Evolutionary conservation across 148 eudicot genomes (phyloP), one percentile per base, ranked within the genome.

Genomic region (Cornus controversa): DNA sequence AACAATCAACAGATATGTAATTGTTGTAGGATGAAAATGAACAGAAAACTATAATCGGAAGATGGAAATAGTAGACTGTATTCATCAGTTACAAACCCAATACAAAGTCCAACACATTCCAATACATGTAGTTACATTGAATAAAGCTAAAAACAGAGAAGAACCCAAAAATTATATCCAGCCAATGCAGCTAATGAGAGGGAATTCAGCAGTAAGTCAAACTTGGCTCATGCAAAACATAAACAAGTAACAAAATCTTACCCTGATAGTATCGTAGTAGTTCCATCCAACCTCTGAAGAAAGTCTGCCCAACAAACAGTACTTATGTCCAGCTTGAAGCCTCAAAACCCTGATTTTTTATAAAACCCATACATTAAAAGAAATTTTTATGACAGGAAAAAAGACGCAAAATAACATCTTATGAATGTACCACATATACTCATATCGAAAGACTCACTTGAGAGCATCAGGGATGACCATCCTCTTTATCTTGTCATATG

Each of bases 401-500:
- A 65, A 2, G 8, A 36, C 47, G 9, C 15, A 27, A n/a, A n/a
- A 0, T 34, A 29, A 4, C 24, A 62, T n/a, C 3, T n/a, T 25
- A 54, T 54, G 5, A 13, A 28, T 20, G 26, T 0, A 54, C 26
- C 6, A 31, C 29, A 58, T n/a, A n/a, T n/a, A 16, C 16, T 14
- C 25, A 45, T n/a, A 27, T 10, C 18, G 6, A 11, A 15, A 29
- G 67, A 74, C 93, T 84, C 73, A 91, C 95, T 89, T 91, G 2
- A 91, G 89, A 54, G 95, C 94, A 86, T 92, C 97, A 25, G 94
- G 97, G 45, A 92, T 91, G 53, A 92, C 97, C 89, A 92, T 89
- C 86, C 92, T 89, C 86, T 92, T 92, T 4, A 75, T 73, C 85
- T 89, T 90, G 81, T 92, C 97, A 80, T 90, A 92, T 5, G 97